Base-by-base conservation (phyloP, 1,139 yeast species). In the Geotrichum cucujoidarum region DNA sequence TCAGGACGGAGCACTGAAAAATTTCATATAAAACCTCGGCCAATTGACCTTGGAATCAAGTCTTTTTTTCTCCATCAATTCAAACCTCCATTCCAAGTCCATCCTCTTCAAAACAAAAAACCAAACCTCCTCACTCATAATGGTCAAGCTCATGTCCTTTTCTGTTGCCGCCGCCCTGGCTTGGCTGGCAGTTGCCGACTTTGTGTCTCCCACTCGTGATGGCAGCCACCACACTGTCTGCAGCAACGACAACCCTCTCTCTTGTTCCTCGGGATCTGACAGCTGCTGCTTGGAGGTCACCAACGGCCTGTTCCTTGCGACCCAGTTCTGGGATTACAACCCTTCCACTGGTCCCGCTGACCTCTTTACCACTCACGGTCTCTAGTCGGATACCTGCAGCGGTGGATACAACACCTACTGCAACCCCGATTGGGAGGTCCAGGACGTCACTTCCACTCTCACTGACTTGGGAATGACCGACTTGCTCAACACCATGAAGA, bases 251-350 rank as follows among this genome's bases (percentile, higher is more conserved):
- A 14, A 8, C 11, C 17, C 38, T 13, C n/a, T 35, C 8, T 44
- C 48, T 10, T 38, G 43, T 35, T 27, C 49, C 10, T 61, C 64
- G 39, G 57, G 66, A n/a, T 39, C 55, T 6, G 52, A 52, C 20
- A 39, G 51, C 1, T 90, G 98, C 62, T 92, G 97, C 65, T 88
- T 81, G 64, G 97, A 90, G 62, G 75, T 80, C 44, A 95, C 95
- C 2, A 90, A 94, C 27, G 97, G 97, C 1, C 75, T 89, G 13
- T 71, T 90, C 35, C 67, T 90, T 42, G 86, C 81, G 60, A 86
- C 97, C 0, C 97, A 90, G 64, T 88, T 90, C 66, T 90, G 97
- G 97, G 95, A 89, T 65, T 86, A 85, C 61, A 70, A 71, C 51
- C 96, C 96, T 0, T 81, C 94, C 2, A 73, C 82, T 53, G 95